Percentiles rank a stretch among this genome's conserved stretches.
These are phyloP conservation scores for Neonectria coccinea DNA, from an alignment of 2,329 filamentous ascomycete species.

Conservation along the genomic window DNA sequence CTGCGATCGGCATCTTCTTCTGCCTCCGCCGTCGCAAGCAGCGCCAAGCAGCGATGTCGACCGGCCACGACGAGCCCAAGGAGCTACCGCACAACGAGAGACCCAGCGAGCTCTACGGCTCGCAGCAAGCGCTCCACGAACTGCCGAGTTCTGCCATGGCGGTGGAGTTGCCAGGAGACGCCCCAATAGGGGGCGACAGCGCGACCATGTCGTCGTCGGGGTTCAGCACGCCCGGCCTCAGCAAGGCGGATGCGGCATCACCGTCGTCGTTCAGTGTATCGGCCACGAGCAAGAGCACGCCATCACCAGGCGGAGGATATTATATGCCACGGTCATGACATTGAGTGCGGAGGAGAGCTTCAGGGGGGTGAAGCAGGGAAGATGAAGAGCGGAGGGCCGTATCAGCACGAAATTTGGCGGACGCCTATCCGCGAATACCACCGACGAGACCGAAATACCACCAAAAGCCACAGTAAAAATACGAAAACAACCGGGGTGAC, in stretches of 20 bases:
- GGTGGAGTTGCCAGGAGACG: constrained; percentile 30
- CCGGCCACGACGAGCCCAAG: constrained; percentile 16
- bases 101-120: constrained; percentile 29
- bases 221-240: constrained; percentile 8
- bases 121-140: constrained; percentile 22
- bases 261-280: constrained; percentile 4
- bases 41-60: constrained; percentile 5
- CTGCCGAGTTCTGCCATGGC: constrained; percentile 10
- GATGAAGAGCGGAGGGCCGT: background rate
- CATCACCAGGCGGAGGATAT: background rate
- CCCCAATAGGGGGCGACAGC: background rate
- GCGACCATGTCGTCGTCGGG: constrained; percentile 15
- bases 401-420: background rate
- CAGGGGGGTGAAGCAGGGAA: background rate
- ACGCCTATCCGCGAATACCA: background rate
- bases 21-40: constrained; percentile 45
- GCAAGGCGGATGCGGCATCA: background rate
- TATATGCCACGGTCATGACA: constrained; percentile 10
- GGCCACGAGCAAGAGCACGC: background rate
- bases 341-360: background rate
- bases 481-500: background rate
- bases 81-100: constrained; percentile 18
- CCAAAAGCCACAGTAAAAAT: background rate
- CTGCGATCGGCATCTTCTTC: constrained; percentile 43
- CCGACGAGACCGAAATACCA: background rate